Evolutionary conservation across 768 basidiomycete genomes (phyloP).

Genomic region (Hortiboletus campestris): DNA sequence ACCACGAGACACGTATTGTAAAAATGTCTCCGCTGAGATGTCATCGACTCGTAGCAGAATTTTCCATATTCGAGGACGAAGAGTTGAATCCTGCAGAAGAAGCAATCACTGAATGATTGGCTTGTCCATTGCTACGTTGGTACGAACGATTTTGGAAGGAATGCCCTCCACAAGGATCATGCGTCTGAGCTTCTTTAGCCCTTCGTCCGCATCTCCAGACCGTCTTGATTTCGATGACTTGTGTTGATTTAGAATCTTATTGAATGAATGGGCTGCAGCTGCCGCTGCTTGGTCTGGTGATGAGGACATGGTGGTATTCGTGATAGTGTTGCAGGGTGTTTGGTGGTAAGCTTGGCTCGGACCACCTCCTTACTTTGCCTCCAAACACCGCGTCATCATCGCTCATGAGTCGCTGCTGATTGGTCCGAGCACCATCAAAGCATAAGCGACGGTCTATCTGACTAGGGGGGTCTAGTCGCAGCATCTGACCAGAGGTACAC

Average conservation of each 20-base stretch:
- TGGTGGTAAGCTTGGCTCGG: background rate
- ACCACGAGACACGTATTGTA: constrained; percentile 76
- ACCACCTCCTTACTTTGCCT: background rate
- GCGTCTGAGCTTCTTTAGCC: constrained; percentile 79
- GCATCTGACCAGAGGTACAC: constrained; percentile 18
- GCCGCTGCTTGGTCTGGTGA: constrained; percentile 27
- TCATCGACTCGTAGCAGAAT: constrained; percentile 82
- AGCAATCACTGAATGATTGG: background rate
- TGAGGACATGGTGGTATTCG: constrained; percentile 22
- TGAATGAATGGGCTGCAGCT: constrained; percentile 68
- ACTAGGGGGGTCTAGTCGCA: background rate
- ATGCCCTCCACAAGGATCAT: constrained; percentile 91
- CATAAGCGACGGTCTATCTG: background rate
- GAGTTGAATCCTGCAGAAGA: constrained; percentile 62
- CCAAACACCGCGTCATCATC: background rate
- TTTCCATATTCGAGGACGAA: constrained; percentile 94
- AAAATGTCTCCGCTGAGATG: constrained; percentile 70
- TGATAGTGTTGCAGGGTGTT: constrained; percentile 8
- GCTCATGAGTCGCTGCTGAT: constrained; percentile 2
- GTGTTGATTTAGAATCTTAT: constrained; percentile 73
- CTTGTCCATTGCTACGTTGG: background rate
- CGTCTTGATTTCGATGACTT: constrained; percentile 66
- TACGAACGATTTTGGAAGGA: constrained; percentile 71
- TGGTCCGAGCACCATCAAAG: background rate
- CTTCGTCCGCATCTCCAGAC: constrained; percentile 70